Percentiles rank a stretch among this genome's conserved stretches.
These are phyloP conservation scores for Magnaporthiopsis poae DNA, from an alignment of 2,329 filamentous ascomycete species.

Conservation along the genomic window DNA sequence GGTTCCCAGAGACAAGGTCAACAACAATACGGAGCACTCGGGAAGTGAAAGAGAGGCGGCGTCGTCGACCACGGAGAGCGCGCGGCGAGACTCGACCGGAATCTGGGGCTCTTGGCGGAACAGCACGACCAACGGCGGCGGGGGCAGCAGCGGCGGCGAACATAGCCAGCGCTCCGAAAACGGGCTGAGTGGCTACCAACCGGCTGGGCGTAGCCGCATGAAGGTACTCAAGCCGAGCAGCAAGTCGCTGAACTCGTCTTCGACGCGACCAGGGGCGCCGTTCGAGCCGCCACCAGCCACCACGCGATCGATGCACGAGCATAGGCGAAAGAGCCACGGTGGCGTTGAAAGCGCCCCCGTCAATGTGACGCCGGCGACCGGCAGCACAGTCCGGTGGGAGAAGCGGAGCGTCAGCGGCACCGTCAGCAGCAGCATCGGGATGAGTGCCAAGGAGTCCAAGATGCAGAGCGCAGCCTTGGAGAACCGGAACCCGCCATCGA, in stretches of 20 bases:
- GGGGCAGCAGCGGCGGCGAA: constrained; percentile 35
- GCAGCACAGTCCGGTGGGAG: constrained; percentile 36
- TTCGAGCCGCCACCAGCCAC: constrained; percentile 39
- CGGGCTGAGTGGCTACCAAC: constrained; percentile 58
- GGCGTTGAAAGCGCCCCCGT: neutral
- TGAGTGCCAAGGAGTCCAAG: constrained; percentile 26
- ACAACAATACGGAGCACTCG: constrained; percentile 12
- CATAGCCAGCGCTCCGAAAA: constrained; percentile 37
- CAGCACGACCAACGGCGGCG: constrained; percentile 38
- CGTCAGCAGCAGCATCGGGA: constrained; percentile 24
- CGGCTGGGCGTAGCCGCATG: constrained; percentile 61
- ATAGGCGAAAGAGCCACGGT: constrained; percentile 39
- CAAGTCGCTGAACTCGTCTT: constrained; percentile 48
- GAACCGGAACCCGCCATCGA: constrained; percentile 25
- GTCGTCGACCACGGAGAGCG: constrained; percentile 12
- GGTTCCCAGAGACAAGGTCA: constrained; percentile 13
- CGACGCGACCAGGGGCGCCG: constrained; percentile 38
- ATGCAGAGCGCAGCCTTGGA: constrained; percentile 19
- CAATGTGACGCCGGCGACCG: constrained; percentile 4
- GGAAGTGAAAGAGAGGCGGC: constrained; percentile 4
- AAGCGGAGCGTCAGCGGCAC: constrained; percentile 37
- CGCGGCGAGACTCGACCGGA: constrained; percentile 37
- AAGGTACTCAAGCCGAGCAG: constrained; percentile 74
- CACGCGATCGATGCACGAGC: constrained; percentile 36
- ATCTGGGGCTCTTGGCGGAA: constrained; percentile 68